These are phyloP conservation scores for Agroathelia rolfsii DNA, from an alignment of 1,284 basidiomycete genomes.

Conservation along the genomic window DNA sequence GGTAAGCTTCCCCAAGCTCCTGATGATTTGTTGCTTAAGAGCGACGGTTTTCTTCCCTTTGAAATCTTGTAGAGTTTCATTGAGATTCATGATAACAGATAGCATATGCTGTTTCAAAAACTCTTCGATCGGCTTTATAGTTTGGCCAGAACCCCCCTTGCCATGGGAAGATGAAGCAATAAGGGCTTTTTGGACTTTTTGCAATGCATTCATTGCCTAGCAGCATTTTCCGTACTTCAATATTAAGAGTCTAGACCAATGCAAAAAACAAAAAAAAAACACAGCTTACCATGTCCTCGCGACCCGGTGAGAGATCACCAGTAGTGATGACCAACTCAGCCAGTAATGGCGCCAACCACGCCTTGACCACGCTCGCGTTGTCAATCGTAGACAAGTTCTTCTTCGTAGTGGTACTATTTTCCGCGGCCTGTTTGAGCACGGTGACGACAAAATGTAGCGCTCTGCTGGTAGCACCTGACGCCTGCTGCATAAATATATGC, in stretches of 20 bases:
- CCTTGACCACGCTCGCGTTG: conserved; percentile 46
- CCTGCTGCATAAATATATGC: conserved; percentile 56
- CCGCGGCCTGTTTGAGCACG: conserved; percentile 32
- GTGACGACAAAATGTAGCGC: conserved; percentile 56
- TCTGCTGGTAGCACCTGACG: conserved; percentile 39
- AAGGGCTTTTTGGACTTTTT: conserved; percentile 41
- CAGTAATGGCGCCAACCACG: conserved; percentile 57
- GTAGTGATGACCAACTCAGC: conserved; percentile 68
- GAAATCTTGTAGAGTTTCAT: conserved; percentile 75
- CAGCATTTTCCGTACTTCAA: not conserved
- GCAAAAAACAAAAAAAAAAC: not conserved
- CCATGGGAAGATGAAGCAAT: conserved; percentile 13
- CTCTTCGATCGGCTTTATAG: conserved; percentile 35
- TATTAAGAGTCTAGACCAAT: conserved; percentile 6
- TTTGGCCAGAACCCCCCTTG: too few relatives aligned
- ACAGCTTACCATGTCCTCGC: conserved; percentile 32
- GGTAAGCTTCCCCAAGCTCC: conserved; percentile 73
- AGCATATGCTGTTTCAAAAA: conserved; percentile 70
- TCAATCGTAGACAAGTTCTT: conserved; percentile 40
- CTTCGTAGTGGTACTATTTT: conserved; percentile 32
- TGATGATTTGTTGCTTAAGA: conserved; percentile 66
- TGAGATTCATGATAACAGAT: conserved; percentile 73
- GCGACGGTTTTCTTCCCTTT: conserved; percentile 60
- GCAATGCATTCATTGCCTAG: conserved; percentile 55
- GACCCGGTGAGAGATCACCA: conserved; percentile 51